phyloP scores from a whole-genome alignment of 106 monocot species.

The Allium sativum region DNA sequence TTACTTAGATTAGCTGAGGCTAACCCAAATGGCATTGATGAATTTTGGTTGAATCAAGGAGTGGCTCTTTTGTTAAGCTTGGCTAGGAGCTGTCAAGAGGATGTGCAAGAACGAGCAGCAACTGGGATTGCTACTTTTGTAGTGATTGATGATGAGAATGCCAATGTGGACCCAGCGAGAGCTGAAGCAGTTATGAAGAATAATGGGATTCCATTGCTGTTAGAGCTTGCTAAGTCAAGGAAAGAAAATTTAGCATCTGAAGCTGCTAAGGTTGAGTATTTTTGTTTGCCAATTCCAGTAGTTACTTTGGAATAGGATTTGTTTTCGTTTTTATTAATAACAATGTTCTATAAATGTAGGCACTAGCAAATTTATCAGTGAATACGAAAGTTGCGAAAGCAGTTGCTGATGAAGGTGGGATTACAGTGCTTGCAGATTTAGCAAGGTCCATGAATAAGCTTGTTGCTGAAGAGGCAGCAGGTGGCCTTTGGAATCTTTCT shows the following conservation, averaged over 20 bases:
- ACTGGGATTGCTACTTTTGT: conserved; percentile 88
- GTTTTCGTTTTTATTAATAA: background rate
- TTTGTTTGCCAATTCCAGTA: background rate
- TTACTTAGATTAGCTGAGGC: conserved; percentile 68
- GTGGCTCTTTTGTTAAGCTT: conserved; percentile 54
- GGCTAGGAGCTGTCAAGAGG: conserved; percentile 66
- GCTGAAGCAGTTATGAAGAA: conserved; percentile 80
- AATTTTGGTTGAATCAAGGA: conserved; percentile 85
- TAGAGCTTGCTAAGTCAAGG: conserved; percentile 70
- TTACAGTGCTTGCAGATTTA: conserved; percentile 58
- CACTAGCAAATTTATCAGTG: conserved; percentile 91
- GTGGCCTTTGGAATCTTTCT: conserved; percentile 99
- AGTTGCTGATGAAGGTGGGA: conserved; percentile 93
- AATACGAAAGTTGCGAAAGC: conserved; percentile 92
- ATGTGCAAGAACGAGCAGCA: conserved; percentile 91
- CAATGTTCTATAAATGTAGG: conserved; percentile 22
- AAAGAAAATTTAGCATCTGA: conserved; percentile 84
- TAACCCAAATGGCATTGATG: conserved; percentile 47
- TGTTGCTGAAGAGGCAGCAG: conserved; percentile 98
- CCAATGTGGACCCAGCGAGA: conserved; percentile 65
- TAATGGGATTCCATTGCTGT: conserved; percentile 76
- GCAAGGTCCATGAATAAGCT: conserved; percentile 86
- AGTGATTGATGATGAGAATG: conserved; percentile 88
- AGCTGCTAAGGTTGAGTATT: conserved; percentile 66
- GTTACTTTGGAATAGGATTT: background rate